A percentile compares a stretch with the other conserved stretches of the same genome.
phyloP scores from a whole-genome alignment of 768 basidiomycete genomes.

The Termitomyces sp. region DNA sequence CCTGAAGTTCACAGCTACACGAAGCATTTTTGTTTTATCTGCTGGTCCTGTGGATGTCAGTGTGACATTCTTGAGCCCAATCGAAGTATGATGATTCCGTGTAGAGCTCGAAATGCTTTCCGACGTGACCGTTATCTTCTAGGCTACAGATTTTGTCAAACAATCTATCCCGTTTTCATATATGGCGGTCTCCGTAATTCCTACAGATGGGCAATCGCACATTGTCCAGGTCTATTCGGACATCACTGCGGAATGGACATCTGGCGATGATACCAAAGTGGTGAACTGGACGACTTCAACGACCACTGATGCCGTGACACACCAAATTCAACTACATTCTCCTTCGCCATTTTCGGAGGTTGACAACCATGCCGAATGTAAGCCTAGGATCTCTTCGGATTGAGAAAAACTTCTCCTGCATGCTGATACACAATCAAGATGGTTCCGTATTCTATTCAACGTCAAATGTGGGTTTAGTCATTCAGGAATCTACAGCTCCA shows the following conservation, averaged over 20 bases:
- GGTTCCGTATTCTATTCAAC: slow-evolving; percentile 63
- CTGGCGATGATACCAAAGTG: slow-evolving; percentile 8
- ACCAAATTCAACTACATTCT: slow-evolving; percentile 9
- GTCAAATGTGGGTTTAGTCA: slow-evolving; percentile 30
- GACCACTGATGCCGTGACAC: slow-evolving; percentile 2
- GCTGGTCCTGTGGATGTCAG: slow-evolving; percentile 61
- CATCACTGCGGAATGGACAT: slow-evolving; percentile 43
- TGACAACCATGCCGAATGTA: slow-evolving; percentile 53
- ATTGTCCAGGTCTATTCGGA: slow-evolving; percentile 52
- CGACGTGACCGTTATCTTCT: not conserved
- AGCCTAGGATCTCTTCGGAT: not conserved
- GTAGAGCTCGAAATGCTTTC: not conserved
- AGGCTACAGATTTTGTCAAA: slow-evolving; percentile 57
- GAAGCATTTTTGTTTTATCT: slow-evolving; percentile 54
- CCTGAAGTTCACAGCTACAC: slow-evolving; percentile 59
- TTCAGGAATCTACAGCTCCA: not conserved
- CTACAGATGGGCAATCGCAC: slow-evolving; percentile 44
- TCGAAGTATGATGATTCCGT: slow-evolving; percentile 39
- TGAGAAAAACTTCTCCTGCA: slow-evolving; percentile 1
- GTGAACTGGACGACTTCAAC: slow-evolving; percentile 49
- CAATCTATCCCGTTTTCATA: slow-evolving; percentile 61
- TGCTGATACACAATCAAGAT: slow-evolving; percentile 30
- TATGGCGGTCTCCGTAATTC: slow-evolving; percentile 40
- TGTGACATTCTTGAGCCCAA: slow-evolving; percentile 58
- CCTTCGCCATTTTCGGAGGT: slow-evolving; percentile 7